Evolutionary conservation across 306 rosid species (phyloP).

Genomic region (Notholithocarpus densiflorus): DNA sequence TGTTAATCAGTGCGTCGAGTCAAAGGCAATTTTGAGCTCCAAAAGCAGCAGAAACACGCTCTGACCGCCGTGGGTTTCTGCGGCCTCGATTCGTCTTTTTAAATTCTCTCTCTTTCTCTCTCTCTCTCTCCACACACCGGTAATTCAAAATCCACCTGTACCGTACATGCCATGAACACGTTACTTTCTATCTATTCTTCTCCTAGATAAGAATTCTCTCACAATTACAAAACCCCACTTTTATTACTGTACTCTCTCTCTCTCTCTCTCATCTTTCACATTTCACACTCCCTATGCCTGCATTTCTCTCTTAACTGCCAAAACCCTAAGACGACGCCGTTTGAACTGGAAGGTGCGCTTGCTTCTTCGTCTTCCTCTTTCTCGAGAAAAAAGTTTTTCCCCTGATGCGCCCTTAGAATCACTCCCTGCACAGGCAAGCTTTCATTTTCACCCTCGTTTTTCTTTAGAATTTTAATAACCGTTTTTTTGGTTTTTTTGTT

Average conservation of each 20-base stretch:
- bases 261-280: not conserved
- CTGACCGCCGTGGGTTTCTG: not conserved
- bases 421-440: not conserved
- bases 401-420: not conserved
- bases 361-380: not conserved
- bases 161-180: conserved; percentile 4
- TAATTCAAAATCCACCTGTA: not conserved
- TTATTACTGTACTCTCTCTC: too few species aligned
- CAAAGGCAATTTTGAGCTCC: not conserved
- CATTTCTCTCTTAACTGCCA: not conserved
- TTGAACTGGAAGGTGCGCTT: too few species aligned
- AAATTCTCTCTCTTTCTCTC: not conserved
- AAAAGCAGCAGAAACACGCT: not conserved
- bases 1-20: not conserved
- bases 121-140: not conserved
- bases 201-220: not conserved
- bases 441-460: not conserved
- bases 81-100: not conserved
- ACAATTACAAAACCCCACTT: too few species aligned
- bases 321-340: not conserved
- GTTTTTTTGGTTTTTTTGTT: not conserved
- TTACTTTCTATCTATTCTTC: not conserved
- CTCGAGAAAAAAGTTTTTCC: not conserved
- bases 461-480: not conserved
- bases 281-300: not conserved